A percentile compares a stretch with the other conserved stretches of the same genome.
Evolutionary conservation across 2,329 filamentous ascomycete genomes (phyloP).

Genomic region (Diaporthe sp.): DNA sequence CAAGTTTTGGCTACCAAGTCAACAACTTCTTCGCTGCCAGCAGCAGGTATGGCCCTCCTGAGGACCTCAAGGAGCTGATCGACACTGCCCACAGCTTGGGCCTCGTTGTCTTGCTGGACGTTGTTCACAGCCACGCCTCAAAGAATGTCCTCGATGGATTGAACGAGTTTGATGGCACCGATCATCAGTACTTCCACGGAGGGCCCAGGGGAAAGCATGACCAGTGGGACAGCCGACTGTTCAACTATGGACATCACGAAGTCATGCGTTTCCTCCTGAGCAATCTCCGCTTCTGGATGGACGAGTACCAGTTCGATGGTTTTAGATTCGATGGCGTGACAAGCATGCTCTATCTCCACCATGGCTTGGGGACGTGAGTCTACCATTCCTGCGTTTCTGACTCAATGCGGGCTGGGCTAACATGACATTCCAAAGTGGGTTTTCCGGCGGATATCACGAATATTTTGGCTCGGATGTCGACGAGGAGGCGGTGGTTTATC

Average conservation of each 20-base stretch:
- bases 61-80: constrained; percentile 96
- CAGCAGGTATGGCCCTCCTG: constrained; percentile 92
- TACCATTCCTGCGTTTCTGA: neutral
- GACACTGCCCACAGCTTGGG: constrained; percentile 95
- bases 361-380: constrained; percentile 94
- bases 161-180: constrained; percentile 95
- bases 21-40: constrained; percentile 99
- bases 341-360: constrained; percentile 96
- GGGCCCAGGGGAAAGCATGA: constrained; percentile 89
- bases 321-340: constrained; percentile 99
- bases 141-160: constrained; percentile 97
- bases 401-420: constrained; percentile 45
- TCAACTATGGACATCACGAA: constrained; percentile 97
- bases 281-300: constrained; percentile 99
- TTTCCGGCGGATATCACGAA: constrained; percentile 97
- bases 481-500: constrained; percentile 92
- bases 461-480: constrained; percentile 94
- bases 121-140: constrained; percentile 97
- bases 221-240: constrained; percentile 94
- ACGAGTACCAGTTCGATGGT: constrained; percentile 95
- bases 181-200: constrained; percentile 95
- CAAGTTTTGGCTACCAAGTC: constrained; percentile 98
- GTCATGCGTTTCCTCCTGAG: constrained; percentile 96
- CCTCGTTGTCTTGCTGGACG: constrained; percentile 90
- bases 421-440: constrained; percentile 73